Evolutionary conservation across 139 green algal genomes (phyloP), one percentile per base, ranked within the genome.

Genomic region (Astrephomene gubernaculifera): DNA sequence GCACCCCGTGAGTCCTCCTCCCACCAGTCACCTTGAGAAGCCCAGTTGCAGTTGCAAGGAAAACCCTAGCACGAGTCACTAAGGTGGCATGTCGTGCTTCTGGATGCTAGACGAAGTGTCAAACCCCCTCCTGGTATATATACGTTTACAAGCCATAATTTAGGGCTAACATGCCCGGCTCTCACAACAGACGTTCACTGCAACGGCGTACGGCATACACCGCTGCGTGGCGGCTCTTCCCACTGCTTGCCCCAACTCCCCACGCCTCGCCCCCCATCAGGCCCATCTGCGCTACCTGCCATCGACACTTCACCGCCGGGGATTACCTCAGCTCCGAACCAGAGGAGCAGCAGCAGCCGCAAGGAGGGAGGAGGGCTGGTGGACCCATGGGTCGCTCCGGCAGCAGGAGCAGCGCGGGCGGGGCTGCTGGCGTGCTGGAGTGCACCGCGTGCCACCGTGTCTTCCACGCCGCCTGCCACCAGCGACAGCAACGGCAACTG

Each of bases 391-490:
- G 12, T 6, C 36, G 2, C 67, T 41, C 43, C 25, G 43, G 4
- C 31, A 22, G 63, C 14, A 22, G 4, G 29, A 12, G 31, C 31
- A 17, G 29, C 63, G 31, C 49, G 12, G 45, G 24, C 12, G 9
- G 17, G 49, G 49, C 72, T 10, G 41, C 21, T 10, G 1, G 17
- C 17, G 6, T 83, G 36, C 60, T 72, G 2, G 60, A 83, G 19
- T 83, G 76, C 60, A 21, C 24, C 0, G 76, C 36, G 39, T 83
- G 76, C 60, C 76, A 83, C 61, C 76, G 76, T 19, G 72, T 60
- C 76, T 83, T 83, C 76, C 76, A 83, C 43, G 17, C 7, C 60
- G 39, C n/a, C 29, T 83, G 76, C 43, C n/a, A 71, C 53, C 25
- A 38, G 17, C 29, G 29, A 4, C 24, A 57, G 39, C 38, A 44